Percentiles rank a stretch among this genome's conserved stretches.
Conservation (phyloP, 2,329 filamentous ascomycete species). For the Neopestalotiopsis sp. region DNA sequence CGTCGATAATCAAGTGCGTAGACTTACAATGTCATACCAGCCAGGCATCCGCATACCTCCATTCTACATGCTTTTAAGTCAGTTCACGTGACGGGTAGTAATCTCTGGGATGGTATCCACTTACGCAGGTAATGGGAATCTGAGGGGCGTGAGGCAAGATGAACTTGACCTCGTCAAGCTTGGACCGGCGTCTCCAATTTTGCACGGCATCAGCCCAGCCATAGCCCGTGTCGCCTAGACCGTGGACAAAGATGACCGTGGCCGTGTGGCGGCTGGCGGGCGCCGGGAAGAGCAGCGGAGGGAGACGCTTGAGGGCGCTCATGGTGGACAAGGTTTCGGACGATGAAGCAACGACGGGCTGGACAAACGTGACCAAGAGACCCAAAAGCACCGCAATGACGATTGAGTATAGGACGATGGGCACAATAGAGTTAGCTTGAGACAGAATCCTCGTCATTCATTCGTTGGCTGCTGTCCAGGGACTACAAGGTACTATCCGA, state of each 20-base stretch:
- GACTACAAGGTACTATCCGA: neutral
- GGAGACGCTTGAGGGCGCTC: slow-evolving; percentile 32
- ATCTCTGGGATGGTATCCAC: slow-evolving; percentile 32
- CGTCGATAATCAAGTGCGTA: neutral
- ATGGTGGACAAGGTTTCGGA: slow-evolving; percentile 11
- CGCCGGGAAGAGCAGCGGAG: slow-evolving; percentile 36
- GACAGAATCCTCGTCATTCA: slow-evolving; percentile 8
- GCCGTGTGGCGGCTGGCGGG: slow-evolving; percentile 72
- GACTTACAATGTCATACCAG: slow-evolving; percentile 80
- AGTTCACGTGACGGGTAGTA: slow-evolving; percentile 11
- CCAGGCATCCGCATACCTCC: slow-evolving; percentile 82
- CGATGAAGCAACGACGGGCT: neutral
- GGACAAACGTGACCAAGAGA: neutral
- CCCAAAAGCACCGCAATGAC: neutral
- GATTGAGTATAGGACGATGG: slow-evolving; percentile 6
- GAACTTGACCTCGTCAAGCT: slow-evolving; percentile 90
- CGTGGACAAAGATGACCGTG: slow-evolving; percentile 93
- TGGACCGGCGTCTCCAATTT: slow-evolving; percentile 81
- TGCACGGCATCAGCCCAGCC: slow-evolving; percentile 85
- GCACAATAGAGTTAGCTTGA: slow-evolving; percentile 6
- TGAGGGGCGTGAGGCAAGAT: slow-evolving; percentile 89
- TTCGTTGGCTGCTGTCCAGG: neutral
- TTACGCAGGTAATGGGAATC: slow-evolving; percentile 84
- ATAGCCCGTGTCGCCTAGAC: slow-evolving; percentile 82
- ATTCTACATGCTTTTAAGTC: slow-evolving; percentile 55